phyloP scores from a whole-genome alignment of 2,329 filamentous ascomycete genomes.

The Anthostomella pinea region DNA sequence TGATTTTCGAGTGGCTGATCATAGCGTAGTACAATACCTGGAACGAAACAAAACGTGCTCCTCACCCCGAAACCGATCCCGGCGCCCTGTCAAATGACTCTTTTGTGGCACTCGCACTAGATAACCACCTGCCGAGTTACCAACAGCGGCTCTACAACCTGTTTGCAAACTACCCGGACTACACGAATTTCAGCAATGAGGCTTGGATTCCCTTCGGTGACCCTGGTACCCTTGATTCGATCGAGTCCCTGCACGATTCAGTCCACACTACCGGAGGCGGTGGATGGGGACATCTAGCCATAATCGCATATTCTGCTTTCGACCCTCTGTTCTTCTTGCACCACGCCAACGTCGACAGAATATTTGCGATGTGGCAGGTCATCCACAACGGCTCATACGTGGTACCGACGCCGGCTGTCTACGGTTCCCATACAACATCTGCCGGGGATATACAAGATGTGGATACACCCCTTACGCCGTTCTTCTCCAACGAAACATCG shows the following conservation, averaged over 20 bases:
- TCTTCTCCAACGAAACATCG: constrained; percentile 57
- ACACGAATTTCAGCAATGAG: constrained; percentile 67
- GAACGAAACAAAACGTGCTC: constrained; percentile 57
- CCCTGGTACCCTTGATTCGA: constrained; percentile 55
- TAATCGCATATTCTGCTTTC: constrained; percentile 69
- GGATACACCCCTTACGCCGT: constrained; percentile 62
- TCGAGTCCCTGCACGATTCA: constrained; percentile 63
- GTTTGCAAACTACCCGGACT: constrained; percentile 65
- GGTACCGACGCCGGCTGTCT: constrained; percentile 50
- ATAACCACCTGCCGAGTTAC: constrained; percentile 51
- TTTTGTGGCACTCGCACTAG: constrained; percentile 49
- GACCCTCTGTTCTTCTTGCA: constrained; percentile 80
- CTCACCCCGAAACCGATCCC: constrained; percentile 38
- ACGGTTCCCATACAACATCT: constrained; percentile 59
- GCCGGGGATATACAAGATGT: constrained; percentile 53
- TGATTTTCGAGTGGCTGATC: too few relatives aligned
- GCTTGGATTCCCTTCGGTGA: constrained; percentile 50
- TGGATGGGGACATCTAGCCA: constrained; percentile 63
- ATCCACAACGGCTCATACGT: constrained; percentile 69
- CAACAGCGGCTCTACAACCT: constrained; percentile 65
- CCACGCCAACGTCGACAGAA: constrained; percentile 71
- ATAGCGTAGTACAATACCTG: constrained; percentile 53
- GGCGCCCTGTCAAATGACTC: constrained; percentile 58
- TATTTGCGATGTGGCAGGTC: constrained; percentile 75
- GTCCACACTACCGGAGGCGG: constrained; percentile 55